phyloP scores from a whole-genome alignment of 2,329 filamentous ascomycete species.

The Epichloe hybrida region DNA sequence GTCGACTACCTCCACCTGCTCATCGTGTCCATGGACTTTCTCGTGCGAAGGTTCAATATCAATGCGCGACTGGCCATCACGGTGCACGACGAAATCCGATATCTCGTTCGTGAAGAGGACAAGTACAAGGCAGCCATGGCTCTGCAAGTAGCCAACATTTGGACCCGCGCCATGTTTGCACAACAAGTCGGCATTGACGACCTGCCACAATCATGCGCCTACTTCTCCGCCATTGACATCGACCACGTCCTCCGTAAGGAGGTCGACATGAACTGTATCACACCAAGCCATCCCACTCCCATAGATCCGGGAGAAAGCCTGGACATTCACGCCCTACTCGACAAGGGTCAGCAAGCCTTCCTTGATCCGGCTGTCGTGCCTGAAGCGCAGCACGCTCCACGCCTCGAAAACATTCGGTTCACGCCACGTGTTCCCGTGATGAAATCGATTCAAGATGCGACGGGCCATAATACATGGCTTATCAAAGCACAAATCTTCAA shows the following conservation, averaged over 20 bases:
- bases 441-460: conserved; percentile 46
- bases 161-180: conserved; percentile 94
- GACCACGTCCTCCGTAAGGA: conserved; percentile 95
- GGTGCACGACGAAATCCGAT: conserved; percentile 95
- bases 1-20: conserved; percentile 95
- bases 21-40: conserved; percentile 88
- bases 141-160: conserved; percentile 83
- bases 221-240: conserved; percentile 90
- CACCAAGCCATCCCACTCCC: conserved; percentile 64
- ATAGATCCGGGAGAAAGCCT: conserved; percentile 80
- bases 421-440: conserved; percentile 65
- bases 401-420: conserved; percentile 52
- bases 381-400: conserved; percentile 34
- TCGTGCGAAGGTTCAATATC: conserved; percentile 74
- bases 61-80: conserved; percentile 79
- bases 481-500: conserved; percentile 74
- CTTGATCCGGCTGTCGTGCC: conserved; percentile 55
- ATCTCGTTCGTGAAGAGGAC: conserved; percentile 74
- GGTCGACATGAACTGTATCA: conserved; percentile 95
- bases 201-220: conserved; percentile 84
- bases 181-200: conserved; percentile 96
- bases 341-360: conserved; percentile 52
- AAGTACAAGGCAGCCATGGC: conserved; percentile 86
- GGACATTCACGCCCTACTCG: conserved; percentile 67
- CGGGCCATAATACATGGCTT: conserved; percentile 42